A percentile compares a stretch with the other conserved stretches of the same genome.
These are phyloP conservation scores for Stemphylium vesicarium DNA, from an alignment of 2,329 filamentous ascomycete genomes.

Conservation along the genomic window DNA sequence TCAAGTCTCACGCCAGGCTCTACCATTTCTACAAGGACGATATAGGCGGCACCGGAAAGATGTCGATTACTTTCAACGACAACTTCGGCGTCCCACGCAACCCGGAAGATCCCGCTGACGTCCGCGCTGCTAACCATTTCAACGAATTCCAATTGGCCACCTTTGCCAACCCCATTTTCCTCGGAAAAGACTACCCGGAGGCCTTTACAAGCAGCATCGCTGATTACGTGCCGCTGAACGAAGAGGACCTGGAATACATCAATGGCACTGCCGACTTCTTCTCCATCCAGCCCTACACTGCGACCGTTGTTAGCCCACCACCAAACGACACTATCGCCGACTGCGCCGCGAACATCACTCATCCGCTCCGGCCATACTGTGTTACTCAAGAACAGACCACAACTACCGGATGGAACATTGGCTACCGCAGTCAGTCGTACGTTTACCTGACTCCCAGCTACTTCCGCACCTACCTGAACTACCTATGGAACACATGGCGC, in stretches of 20 bases:
- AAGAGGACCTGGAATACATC: constrained; percentile 52
- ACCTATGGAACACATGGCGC: constrained; percentile 66
- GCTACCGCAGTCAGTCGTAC: constrained; percentile 62
- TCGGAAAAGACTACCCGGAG: constrained; percentile 59
- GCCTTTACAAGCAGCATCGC: constrained; percentile 48
- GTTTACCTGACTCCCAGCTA: constrained; percentile 66
- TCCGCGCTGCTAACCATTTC: constrained; percentile 56
- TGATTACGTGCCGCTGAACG: constrained; percentile 55
- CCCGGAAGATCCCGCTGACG: constrained; percentile 50
- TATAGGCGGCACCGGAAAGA: constrained; percentile 58
- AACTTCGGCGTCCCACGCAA: constrained; percentile 48
- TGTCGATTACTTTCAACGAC: constrained; percentile 58
- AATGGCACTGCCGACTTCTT: constrained; percentile 61
- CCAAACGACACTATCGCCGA: constrained; percentile 51
- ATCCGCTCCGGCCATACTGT: constrained; percentile 60
- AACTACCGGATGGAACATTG: constrained; percentile 65
- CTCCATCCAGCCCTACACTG: constrained; percentile 65
- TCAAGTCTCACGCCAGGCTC: constrained; percentile 57
- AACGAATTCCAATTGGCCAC: constrained; percentile 52
- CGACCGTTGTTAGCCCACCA: constrained; percentile 60
- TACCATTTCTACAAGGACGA: constrained; percentile 63
- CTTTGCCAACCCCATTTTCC: constrained; percentile 61
- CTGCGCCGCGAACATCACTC: constrained; percentile 57
- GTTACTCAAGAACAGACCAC: constrained; percentile 54
- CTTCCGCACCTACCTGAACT: constrained; percentile 62